phyloP scores from a whole-genome alignment of 129 eudicot species.

The Silybum marianum region DNA sequence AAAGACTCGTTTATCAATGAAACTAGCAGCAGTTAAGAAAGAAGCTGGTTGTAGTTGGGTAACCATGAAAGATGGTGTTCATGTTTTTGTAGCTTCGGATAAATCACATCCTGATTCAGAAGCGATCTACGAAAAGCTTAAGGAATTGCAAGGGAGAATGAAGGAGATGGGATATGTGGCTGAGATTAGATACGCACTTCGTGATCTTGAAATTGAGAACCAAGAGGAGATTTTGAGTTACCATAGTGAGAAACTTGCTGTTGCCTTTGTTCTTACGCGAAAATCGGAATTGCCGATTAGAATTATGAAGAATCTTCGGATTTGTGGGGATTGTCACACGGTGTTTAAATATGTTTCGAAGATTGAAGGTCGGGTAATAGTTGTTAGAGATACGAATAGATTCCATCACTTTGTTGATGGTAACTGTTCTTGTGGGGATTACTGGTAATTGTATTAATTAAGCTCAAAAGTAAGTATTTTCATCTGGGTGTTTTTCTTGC shows the following conservation, averaged over 20 bases:
- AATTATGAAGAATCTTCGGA: constrained; percentile 87
- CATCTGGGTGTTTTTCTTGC: too few species aligned
- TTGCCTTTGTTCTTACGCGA: constrained; percentile 82
- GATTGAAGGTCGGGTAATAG: constrained; percentile 70
- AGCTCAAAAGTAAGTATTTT: too few species aligned
- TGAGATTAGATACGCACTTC: constrained; percentile 59
- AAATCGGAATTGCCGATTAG: constrained; percentile 76
- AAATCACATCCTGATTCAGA: constrained; percentile 66
- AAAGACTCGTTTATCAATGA: constrained; percentile 63
- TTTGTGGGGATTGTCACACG: constrained; percentile 92
- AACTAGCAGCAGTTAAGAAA: constrained; percentile 59
- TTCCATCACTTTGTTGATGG: constrained; percentile 89
- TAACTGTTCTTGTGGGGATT: constrained; percentile 85
- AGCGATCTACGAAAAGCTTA: constrained; percentile 62
- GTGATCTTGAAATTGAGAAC: constrained; percentile 85
- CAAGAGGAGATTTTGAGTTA: constrained; percentile 83
- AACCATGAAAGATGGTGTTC: constrained; percentile 86
- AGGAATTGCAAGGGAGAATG: constrained; percentile 61
- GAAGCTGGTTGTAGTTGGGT: constrained; percentile 98
- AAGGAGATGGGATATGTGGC: constrained; percentile 80
- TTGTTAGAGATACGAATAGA: constrained; percentile 80
- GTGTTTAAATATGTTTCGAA: constrained; percentile 67
- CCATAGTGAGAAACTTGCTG: constrained; percentile 91
- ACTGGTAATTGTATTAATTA: constrained; percentile 49
- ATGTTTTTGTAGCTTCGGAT: constrained; percentile 86